Percentiles rank a stretch among this genome's conserved stretches.
Conservation (phyloP, 2,329 filamentous ascomycete species). For the Juglanconis juglandina region DNA sequence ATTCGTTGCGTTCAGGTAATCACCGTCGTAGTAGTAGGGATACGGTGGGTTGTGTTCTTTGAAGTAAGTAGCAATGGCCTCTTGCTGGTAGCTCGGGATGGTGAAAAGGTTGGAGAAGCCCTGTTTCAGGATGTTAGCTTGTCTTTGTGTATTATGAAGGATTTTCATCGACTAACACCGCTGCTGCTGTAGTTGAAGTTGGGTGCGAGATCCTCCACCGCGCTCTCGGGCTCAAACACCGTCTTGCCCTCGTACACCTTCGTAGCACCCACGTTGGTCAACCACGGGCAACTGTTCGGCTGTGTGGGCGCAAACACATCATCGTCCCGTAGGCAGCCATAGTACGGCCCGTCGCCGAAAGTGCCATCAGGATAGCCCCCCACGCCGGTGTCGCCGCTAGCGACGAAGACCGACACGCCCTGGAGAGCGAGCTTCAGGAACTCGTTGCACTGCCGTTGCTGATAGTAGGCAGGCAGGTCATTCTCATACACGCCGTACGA, state of each 20-base stretch:
- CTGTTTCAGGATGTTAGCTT: slow-evolving; percentile 22
- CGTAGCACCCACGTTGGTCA: slow-evolving; percentile 36
- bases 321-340: slow-evolving; percentile 29
- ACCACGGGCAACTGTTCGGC: slow-evolving; percentile 46
- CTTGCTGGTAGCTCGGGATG: slow-evolving; percentile 39
- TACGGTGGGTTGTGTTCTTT: slow-evolving; percentile 19
- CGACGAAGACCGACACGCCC: slow-evolving; percentile 45
- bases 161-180: background rate
- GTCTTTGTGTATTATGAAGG: background rate
- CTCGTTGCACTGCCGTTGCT: slow-evolving; percentile 47
- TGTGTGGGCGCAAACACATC: slow-evolving; percentile 47
- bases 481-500: slow-evolving; percentile 54
- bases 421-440: slow-evolving; percentile 51
- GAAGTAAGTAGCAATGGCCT: slow-evolving; percentile 40
- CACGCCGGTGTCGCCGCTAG: slow-evolving; percentile 47
- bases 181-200: slow-evolving; percentile 20
- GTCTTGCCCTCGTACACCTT: slow-evolving; percentile 21
- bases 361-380: slow-evolving; percentile 22
- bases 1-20: slow-evolving; percentile 19
- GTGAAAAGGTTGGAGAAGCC: slow-evolving; percentile 46
- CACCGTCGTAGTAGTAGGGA: slow-evolving; percentile 21
- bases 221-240: slow-evolving; percentile 19
- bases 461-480: slow-evolving; percentile 51
- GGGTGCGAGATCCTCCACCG: slow-evolving; percentile 19
- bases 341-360: slow-evolving; percentile 31